Percentiles rank a stretch among this genome's conserved stretches.
phyloP scores from a whole-genome alignment of 2,329 filamentous ascomycete genomes.

The Akanthomyces lecanii region DNA sequence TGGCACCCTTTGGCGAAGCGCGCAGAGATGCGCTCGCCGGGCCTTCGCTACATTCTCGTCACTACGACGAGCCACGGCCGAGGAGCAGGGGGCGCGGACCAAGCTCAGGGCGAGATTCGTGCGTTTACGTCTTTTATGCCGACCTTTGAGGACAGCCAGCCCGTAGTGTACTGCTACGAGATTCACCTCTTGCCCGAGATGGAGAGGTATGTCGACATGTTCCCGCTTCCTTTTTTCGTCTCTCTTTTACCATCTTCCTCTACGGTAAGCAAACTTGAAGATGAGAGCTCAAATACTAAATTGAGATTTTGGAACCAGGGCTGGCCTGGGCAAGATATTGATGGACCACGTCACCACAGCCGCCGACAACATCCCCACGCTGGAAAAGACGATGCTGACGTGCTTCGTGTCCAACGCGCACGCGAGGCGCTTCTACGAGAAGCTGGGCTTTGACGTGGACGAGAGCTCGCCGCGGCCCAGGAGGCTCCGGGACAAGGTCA shows the following conservation, averaged over 20 bases:
- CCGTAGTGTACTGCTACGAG: constrained; percentile 75
- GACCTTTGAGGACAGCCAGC: constrained; percentile 60
- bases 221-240: no score
- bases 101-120: constrained; percentile 28
- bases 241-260: no score
- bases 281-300: background rate
- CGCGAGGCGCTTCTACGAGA: constrained; percentile 58
- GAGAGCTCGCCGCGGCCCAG: constrained; percentile 51
- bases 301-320: constrained; percentile 33
- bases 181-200: constrained; percentile 60
- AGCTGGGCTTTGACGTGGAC: constrained; percentile 54
- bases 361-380: constrained; percentile 48
- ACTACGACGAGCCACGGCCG: constrained; percentile 18
- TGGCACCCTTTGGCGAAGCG: constrained; percentile 62
- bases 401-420: constrained; percentile 60
- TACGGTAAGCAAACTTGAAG: background rate
- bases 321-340: constrained; percentile 58
- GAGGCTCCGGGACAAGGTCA: constrained; percentile 49
- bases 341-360: constrained; percentile 53
- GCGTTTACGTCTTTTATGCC: constrained; percentile 68
- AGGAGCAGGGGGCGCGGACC: constrained; percentile 23
- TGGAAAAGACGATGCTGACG: constrained; percentile 69
- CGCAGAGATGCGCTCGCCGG: constrained; percentile 62
- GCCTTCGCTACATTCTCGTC: constrained; percentile 66
- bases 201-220: constrained; percentile 42